A percentile compares a stretch with the other conserved stretches of the same genome.
phyloP scores from a whole-genome alignment of 2,329 filamentous ascomycete genomes.

The Paracorniculantispora psalliotae region DNA sequence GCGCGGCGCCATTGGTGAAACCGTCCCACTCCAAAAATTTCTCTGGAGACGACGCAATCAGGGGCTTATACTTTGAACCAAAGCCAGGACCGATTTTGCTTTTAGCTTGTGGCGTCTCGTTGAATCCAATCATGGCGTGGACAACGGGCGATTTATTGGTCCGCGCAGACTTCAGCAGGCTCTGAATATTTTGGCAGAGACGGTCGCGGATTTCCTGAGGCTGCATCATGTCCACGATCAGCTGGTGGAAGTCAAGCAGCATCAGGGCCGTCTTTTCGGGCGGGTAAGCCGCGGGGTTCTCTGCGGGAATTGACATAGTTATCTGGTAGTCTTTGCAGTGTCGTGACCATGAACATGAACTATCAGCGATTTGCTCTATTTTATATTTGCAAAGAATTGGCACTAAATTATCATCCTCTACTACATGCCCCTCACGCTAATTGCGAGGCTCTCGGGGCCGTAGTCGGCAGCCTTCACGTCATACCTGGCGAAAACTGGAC shows the following conservation, averaged over 20 bases:
- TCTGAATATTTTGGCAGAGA: background rate
- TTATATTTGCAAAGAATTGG: background rate
- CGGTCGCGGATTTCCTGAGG: background rate
- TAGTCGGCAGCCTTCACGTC: background rate
- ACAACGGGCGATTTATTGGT: background rate
- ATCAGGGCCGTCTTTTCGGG: background rate
- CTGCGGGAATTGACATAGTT: background rate
- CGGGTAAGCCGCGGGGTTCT: background rate
- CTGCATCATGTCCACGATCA: background rate
- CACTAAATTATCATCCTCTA: background rate
- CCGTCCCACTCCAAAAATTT: background rate
- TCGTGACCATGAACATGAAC: too few relatives aligned
- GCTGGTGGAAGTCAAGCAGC: slow-evolving; percentile 1
- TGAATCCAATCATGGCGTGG: background rate
- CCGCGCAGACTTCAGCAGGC: slow-evolving; percentile 1
- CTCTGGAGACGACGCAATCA: background rate
- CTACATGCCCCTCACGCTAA: background rate
- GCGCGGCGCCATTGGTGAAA: background rate
- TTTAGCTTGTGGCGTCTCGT: background rate
- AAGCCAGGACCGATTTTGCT: background rate
- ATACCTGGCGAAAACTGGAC: background rate
- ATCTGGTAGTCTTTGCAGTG: background rate
- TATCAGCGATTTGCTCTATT: background rate
- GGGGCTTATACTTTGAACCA: background rate
- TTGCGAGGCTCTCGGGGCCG: background rate